A percentile compares a stretch with the other conserved stretches of the same genome.
Conservation (phyloP, 306 rosid species). For the Cyamopsis tetragonoloba region DNA sequence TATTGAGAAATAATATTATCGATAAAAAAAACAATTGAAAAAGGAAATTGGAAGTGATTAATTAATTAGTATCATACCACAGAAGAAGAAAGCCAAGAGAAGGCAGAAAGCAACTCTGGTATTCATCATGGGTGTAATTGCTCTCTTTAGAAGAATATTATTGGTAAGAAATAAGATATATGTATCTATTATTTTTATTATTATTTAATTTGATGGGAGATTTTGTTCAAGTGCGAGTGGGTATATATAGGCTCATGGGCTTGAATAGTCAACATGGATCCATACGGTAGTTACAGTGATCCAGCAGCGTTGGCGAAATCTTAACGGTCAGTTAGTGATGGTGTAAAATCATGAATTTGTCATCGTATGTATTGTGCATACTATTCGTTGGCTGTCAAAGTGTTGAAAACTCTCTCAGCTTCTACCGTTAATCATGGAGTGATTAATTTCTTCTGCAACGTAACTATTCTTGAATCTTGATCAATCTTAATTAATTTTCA, state of each 20-base stretch:
- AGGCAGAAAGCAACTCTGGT: conserved; percentile 20
- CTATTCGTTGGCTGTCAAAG: neutral
- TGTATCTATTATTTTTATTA: no score
- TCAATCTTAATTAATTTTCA: no score
- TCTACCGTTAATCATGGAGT: neutral
- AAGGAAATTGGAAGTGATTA: neutral
- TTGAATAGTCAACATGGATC: conserved; percentile 12
- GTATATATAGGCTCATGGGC: conserved; percentile 1
- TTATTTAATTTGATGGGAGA: no score
- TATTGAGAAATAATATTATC: no score
- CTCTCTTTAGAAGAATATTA: no score
- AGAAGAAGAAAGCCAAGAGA: conserved; percentile 32
- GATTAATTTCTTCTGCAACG: neutral
- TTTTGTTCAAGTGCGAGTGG: neutral
- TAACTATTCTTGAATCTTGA: neutral
- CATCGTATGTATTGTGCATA: neutral
- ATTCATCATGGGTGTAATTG: conserved; percentile 11
- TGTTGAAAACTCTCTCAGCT: neutral
- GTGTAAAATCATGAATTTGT: no score
- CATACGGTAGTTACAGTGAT: no score
- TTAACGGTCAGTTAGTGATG: no score
- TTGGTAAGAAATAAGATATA: no score
- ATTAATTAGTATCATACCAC: conserved; percentile 24
- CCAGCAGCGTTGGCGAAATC: neutral
- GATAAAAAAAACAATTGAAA: no score